A percentile compares a stretch with the other conserved stretches of the same genome.
Conservation (phyloP, 306 rosid species). For the Pyrus pyrifolia region DNA sequence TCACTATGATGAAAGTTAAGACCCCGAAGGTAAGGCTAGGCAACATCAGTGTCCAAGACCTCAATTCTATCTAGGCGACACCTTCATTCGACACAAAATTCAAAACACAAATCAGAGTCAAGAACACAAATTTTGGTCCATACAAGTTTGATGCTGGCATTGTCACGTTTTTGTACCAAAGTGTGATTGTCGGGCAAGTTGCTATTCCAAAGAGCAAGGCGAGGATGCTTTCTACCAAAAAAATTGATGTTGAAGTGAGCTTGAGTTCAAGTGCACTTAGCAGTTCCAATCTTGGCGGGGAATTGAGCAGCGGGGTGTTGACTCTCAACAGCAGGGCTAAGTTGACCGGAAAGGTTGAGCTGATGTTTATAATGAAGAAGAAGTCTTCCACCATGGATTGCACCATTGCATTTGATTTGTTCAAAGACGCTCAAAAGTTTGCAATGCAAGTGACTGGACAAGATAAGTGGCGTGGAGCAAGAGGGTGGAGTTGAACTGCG, state of each 20-base stretch:
- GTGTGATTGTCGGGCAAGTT: neutral
- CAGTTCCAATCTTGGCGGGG: neutral
- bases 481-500: no score
- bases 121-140: constrained; percentile 10
- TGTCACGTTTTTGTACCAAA: neutral
- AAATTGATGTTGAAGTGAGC: neutral
- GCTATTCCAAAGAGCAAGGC: neutral
- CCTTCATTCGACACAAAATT: constrained; percentile 3
- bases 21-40: constrained; percentile 14
- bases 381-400: constrained; percentile 5
- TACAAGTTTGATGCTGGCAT: neutral
- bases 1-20: neutral
- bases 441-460: neutral
- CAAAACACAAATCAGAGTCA: constrained; percentile 1
- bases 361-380: constrained; percentile 9
- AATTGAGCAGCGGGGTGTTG: neutral
- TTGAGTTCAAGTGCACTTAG: neutral
- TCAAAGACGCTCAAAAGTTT: neutral
- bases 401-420: neutral
- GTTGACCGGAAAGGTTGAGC: neutral
- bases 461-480: no score
- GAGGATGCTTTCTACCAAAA: constrained; percentile 5
- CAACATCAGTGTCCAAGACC: neutral
- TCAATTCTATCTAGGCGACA: neutral
- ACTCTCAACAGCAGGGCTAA: neutral